A percentile compares a stretch with the other conserved stretches of the same genome.
Conservation (phyloP, 306 rosid species). For the Inga leiocalycina region DNA sequence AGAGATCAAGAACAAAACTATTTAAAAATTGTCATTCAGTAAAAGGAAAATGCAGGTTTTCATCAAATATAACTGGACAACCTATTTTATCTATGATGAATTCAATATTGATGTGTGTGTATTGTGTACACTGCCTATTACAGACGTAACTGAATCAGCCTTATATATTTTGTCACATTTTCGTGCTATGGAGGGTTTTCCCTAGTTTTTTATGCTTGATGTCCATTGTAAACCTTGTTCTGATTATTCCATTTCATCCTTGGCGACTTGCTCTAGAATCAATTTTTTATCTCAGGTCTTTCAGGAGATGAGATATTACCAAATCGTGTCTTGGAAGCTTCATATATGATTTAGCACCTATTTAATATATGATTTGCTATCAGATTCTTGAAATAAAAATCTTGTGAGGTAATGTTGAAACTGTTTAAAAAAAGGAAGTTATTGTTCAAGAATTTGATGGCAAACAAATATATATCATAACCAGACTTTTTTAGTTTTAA, state of each 20-base stretch:
- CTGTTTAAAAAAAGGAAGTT: background rate
- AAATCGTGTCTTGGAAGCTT: constrained; percentile 90
- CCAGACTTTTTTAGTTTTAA: background rate
- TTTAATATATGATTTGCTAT: background rate
- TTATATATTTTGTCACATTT: background rate
- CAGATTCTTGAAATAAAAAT: background rate
- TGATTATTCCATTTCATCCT: constrained; percentile 38
- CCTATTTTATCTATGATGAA: background rate
- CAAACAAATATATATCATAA: background rate
- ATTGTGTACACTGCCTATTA: constrained; percentile 1
- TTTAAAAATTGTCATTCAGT: background rate
- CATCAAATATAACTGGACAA: constrained; percentile 8
- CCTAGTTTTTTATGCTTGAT: constrained; percentile 2
- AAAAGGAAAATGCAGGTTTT: background rate
- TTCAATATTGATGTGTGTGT: background rate
- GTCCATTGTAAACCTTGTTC: constrained; percentile 24
- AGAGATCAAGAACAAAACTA: no score
- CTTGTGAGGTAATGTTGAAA: background rate
- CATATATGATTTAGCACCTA: constrained; percentile 27
- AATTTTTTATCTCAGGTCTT: constrained; percentile 96
- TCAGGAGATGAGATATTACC: constrained; percentile 83
- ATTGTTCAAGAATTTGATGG: background rate
- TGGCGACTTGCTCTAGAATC: constrained; percentile 75
- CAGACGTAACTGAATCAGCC: background rate
- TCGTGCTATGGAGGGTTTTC: constrained; percentile 6